Evolutionary conservation across 2,329 filamentous ascomycete species (phyloP).

Genomic region (Exophiala oligosperma): DNA sequence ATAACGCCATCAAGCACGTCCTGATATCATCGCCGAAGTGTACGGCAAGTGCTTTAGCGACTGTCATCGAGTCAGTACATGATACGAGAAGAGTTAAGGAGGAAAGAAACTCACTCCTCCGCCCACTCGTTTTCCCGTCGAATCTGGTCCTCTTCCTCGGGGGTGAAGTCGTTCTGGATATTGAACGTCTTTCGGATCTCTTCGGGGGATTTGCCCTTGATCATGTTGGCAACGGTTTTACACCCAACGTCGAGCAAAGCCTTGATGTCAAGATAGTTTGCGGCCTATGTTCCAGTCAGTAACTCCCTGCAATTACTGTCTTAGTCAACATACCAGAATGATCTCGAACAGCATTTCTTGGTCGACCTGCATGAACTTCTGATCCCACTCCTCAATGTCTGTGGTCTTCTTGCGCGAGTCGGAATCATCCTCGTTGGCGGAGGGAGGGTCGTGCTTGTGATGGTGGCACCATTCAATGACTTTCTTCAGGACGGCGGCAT

Average conservation of each 20-base stretch:
- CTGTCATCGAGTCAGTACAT: constrained; percentile 8
- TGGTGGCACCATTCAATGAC: constrained; percentile 98
- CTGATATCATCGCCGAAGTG: background rate
- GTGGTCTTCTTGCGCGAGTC: constrained; percentile 97
- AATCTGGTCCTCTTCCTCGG: constrained; percentile 98
- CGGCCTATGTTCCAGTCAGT: constrained; percentile 51
- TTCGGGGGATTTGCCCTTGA: constrained; percentile 99
- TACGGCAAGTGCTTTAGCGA: constrained; percentile 24
- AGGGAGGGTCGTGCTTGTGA: constrained; percentile 85
- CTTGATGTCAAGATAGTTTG: constrained; percentile 99
- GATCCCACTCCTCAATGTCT: constrained; percentile 99
- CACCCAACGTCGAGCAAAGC: constrained; percentile 95
- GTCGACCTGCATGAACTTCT: constrained; percentile 99
- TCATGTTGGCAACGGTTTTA: constrained; percentile 99
- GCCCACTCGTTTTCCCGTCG: constrained; percentile 90
- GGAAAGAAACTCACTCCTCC: constrained; percentile 60
- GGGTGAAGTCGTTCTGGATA: constrained; percentile 98
- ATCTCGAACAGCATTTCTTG: constrained; percentile 99
- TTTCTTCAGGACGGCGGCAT: constrained; percentile 90
- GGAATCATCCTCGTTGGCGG: constrained; percentile 80
- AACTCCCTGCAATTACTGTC: background rate
- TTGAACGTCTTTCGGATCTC: constrained; percentile 99
- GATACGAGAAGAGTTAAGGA: background rate
- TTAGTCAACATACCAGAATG: constrained; percentile 59
- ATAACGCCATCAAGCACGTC: constrained; percentile 30